Base-by-base conservation (phyloP, 2,329 filamentous ascomycete species). In the Diplodia mutila region DNA sequence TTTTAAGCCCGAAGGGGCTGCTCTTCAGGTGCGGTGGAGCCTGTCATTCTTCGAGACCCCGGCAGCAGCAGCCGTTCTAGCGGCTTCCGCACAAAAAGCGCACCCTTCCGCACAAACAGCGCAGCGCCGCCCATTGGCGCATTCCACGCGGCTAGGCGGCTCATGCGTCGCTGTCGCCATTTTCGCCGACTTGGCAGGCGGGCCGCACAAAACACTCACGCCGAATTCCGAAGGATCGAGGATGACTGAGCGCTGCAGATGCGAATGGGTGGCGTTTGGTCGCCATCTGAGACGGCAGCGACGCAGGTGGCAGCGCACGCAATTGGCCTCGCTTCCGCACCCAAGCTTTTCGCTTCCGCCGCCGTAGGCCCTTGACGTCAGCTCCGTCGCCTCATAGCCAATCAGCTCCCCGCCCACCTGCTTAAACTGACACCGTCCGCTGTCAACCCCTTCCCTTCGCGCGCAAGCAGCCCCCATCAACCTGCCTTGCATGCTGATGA, bases 161-260 rank as follows among this genome's bases (percentile, higher is more conserved):
- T 37, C 42, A 49, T 46, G 8, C 12, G 16, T 16, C 42, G 18
- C 21, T 18, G 34, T 63, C 59, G 59, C 59, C 29, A 63, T 51
- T 63, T 61, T 27, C 23, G 59, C 59, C 42, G 3, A 7, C 59
- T 51, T 51, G 46, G 59, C 59, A 21, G 2, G 21, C 59, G 59
- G 65, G 66, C 57, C 70, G 71, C 71, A 71, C 70, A 70, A 67
- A 63, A 67, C 69, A 57, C 70, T 66, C 71, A 64, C 53, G 63
- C 39, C 37, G 61, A 27, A 1, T 25, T 21, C 57, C 59, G 57
- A 4, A 12, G 25, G 39, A 23, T 48, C 39, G 39, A 32, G 32
- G 57, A 32, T 48, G 57, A 48, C n/a, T n/a, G 37, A 59, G n/a
- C 37, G 23, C 16, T 16, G 57, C 39, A n/a, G n/a, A n/a, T n/a